Percentiles rank a stretch among this genome's conserved stretches.
phyloP scores from a whole-genome alignment of 1,139 yeast species.

The Candida glucosophila region DNA sequence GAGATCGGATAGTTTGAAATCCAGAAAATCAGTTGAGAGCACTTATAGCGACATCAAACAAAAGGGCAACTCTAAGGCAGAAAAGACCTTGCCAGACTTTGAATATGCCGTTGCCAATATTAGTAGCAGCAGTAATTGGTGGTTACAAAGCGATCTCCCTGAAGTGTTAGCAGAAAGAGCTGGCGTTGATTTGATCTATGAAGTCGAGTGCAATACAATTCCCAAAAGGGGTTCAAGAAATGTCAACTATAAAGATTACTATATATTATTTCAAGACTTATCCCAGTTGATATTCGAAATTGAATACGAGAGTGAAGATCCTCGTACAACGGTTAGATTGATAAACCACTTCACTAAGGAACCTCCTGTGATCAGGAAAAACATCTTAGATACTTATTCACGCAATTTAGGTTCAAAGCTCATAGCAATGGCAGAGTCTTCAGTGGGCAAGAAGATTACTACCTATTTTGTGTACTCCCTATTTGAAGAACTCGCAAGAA shows the following conservation, averaged over 20 bases:
- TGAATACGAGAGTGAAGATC: slow-evolving; percentile 47
- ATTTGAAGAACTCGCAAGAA: slow-evolving; percentile 7
- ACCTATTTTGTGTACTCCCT: slow-evolving; percentile 18
- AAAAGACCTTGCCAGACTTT: slow-evolving; percentile 14
- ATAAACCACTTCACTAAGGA: slow-evolving; percentile 32
- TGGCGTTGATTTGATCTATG: slow-evolving; percentile 47
- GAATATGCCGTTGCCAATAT: slow-evolving; percentile 26
- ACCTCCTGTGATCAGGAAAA: slow-evolving; percentile 41
- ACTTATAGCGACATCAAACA: no score
- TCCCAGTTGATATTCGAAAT: slow-evolving; percentile 57
- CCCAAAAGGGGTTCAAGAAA: slow-evolving; percentile 49
- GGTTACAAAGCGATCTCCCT: slow-evolving; percentile 58
- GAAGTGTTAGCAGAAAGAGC: slow-evolving; percentile 35
- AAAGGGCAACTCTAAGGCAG: slow-evolving; percentile 24
- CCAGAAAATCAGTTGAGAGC: no score
- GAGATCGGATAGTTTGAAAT: no score
- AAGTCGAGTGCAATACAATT: slow-evolving; percentile 53
- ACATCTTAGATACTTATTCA: slow-evolving; percentile 43
- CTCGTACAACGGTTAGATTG: slow-evolving; percentile 42
- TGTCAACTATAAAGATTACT: slow-evolving; percentile 54
- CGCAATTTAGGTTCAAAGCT: slow-evolving; percentile 35
- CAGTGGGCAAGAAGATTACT: slow-evolving; percentile 28
- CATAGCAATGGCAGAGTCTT: slow-evolving; percentile 31
- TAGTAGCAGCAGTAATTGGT: slow-evolving; percentile 45
- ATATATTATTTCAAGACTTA: slow-evolving; percentile 65